These are phyloP conservation scores for Fusarium humuli DNA, from an alignment of 2,329 filamentous ascomycete genomes.

Conservation along the genomic window DNA sequence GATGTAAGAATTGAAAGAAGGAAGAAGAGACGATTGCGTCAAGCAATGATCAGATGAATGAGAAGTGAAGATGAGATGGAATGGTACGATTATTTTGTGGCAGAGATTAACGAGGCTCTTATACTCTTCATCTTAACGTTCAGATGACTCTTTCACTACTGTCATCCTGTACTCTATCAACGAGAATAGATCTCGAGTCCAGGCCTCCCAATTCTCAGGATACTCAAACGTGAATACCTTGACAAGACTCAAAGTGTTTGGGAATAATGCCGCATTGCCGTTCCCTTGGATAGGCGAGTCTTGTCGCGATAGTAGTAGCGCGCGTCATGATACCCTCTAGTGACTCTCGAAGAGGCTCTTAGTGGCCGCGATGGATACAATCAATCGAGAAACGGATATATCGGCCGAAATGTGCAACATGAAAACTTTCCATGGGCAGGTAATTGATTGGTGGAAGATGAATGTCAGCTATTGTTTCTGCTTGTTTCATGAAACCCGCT, in stretches of 20 bases:
- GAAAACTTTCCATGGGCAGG: rapidly evolving
- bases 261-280: constrained; percentile 24
- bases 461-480: constrained; percentile 1
- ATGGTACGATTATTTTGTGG: background rate
- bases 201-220: background rate
- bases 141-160: background rate
- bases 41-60: constrained; percentile 23
- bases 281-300: background rate
- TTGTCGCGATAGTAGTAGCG: background rate
- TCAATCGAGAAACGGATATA: background rate
- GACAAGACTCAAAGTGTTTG: background rate
- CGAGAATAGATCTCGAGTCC: background rate
- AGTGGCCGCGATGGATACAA: background rate
- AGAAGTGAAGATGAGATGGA: constrained; percentile 11
- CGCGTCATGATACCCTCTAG: background rate
- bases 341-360: background rate
- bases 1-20: background rate
- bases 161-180: background rate
- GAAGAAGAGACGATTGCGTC: constrained; percentile 13
- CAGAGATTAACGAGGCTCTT: background rate
- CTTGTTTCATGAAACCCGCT: constrained; percentile 19
- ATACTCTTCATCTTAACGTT: constrained; percentile 1
- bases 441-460: constrained; percentile 6
- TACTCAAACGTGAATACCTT: background rate
- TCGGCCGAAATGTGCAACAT: background rate